Base-by-base conservation (phyloP, 805 yeast species). In the Ogataea saltuana region DNA sequence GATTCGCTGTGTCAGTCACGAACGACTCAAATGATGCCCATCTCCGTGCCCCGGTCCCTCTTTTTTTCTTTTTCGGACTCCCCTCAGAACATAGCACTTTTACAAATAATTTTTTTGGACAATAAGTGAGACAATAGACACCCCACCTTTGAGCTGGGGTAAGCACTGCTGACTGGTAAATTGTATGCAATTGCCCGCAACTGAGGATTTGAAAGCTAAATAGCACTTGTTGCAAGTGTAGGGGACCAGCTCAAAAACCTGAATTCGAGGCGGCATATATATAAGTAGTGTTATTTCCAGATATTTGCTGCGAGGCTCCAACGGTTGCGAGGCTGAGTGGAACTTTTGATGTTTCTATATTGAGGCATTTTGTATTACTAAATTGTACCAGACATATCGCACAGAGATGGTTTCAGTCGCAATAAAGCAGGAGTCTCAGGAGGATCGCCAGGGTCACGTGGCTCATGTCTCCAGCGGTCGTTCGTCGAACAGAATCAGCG, bases 381-480 rank as follows among this genome's bases (percentile, higher is more conserved):
- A n/a, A n/a, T n/a, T n/a, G n/a, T n/a, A n/a, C n/a, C n/a, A n/a
- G n/a, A n/a, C n/a, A n/a, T n/a, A n/a, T n/a, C n/a, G n/a, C n/a
- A n/a, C n/a, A 6, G n/a, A 6, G 28, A 39, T 39, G 42, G 42
- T 25, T 29, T 39, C 42, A 36, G 35, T 35, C 13, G 20, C 33
- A 20, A 20, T 28, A 20, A 46, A 37, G 19, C 46, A 41, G 23
- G 46, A 38, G 30, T 35, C 35, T 18, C 37, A 33, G 9, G 18
- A 40, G 10, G 18, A 27, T 4, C 31, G n/a, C n/a, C n/a, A n/a
- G n/a, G n/a, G n/a, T n/a, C n/a, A n/a, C n/a, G n/a, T n/a, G n/a
- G n/a, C n/a, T n/a, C n/a, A n/a, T n/a, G n/a, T n/a, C n/a, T n/a
- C n/a, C n/a, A n/a, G n/a, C n/a, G n/a, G n/a, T n/a, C n/a, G n/a